Evolutionary conservation across 345 rosid species (phyloP).

Genomic region (Zanthoxylum bungeanum): DNA sequence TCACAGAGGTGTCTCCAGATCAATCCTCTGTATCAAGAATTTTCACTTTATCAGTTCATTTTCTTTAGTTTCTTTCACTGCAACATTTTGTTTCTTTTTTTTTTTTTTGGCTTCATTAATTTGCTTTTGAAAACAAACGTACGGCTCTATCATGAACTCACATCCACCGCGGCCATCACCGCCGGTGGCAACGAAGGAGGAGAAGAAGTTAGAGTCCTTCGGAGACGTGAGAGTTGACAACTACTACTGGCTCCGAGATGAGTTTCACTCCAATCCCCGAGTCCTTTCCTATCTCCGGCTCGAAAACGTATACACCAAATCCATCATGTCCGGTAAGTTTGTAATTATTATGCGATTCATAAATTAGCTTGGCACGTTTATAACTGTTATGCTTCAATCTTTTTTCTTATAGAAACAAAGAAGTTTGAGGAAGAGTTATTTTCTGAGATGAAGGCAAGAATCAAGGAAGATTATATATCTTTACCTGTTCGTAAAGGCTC

Average conservation of each 20-base stretch:
- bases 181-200: slow-evolving; percentile 77
- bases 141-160: background rate
- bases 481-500: slow-evolving; percentile 63
- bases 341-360: background rate
- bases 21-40: too few relatives aligned
- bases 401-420: slow-evolving; percentile 67
- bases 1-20: too few relatives aligned
- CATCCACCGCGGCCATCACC: slow-evolving; percentile 15
- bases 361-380: too few relatives aligned
- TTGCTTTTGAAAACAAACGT: background rate
- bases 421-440: slow-evolving; percentile 56
- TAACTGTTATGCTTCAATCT: too few relatives aligned
- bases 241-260: slow-evolving; percentile 95
- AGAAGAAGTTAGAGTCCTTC: slow-evolving; percentile 68
- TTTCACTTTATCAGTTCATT: background rate
- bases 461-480: slow-evolving; percentile 83
- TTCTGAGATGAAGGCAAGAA: slow-evolving; percentile 65
- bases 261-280: slow-evolving; percentile 59
- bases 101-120: too few relatives aligned
- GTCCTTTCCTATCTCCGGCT: slow-evolving; percentile 56
- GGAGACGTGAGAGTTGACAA: slow-evolving; percentile 74
- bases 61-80: background rate
- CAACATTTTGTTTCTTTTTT: too few relatives aligned
- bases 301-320: slow-evolving; percentile 64
- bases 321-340: slow-evolving; percentile 53